Percentiles rank a stretch among this genome's conserved stretches.
phyloP scores from a whole-genome alignment of 148 eudicot species.

The Suaeda aralocaspica region DNA sequence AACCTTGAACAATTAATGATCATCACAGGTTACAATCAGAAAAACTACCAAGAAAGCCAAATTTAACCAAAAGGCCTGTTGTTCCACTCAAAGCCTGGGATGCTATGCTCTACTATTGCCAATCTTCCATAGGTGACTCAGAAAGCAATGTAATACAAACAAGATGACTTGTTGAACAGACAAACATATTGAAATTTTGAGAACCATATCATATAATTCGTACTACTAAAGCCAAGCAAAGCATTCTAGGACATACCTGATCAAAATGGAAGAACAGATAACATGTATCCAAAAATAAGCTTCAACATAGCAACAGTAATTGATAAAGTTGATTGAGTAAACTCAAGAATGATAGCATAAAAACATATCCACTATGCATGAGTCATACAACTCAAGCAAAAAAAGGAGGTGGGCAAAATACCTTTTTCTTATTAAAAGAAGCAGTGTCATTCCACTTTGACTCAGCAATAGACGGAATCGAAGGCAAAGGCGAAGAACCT shows the following conservation, averaged over 20 bases:
- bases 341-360: not conserved
- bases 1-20: constrained; percentile 1
- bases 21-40: not conserved
- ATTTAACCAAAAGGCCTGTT: not conserved
- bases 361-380: not conserved
- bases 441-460: constrained; percentile 81
- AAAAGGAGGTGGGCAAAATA: constrained; percentile 25
- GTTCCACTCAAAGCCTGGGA: not conserved
- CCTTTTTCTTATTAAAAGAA: constrained; percentile 69
- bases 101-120: not conserved
- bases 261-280: not conserved
- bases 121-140: not conserved
- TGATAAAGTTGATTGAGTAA: constrained; percentile 1
- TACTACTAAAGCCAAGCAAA: not conserved
- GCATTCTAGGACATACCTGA: not conserved
- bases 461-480: constrained; percentile 39
- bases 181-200: constrained; percentile 9
- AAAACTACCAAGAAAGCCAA: not conserved
- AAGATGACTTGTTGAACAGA: not conserved
- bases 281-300: not conserved
- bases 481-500: constrained; percentile 40
- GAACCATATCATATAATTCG: too few species aligned
- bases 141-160: constrained; percentile 1
- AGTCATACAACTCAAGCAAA: not conserved
- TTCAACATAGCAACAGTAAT: constrained; percentile 8